These are phyloP conservation scores for Trichoderma sp. DNA, from an alignment of 2,329 filamentous ascomycete species.

Conservation along the genomic window DNA sequence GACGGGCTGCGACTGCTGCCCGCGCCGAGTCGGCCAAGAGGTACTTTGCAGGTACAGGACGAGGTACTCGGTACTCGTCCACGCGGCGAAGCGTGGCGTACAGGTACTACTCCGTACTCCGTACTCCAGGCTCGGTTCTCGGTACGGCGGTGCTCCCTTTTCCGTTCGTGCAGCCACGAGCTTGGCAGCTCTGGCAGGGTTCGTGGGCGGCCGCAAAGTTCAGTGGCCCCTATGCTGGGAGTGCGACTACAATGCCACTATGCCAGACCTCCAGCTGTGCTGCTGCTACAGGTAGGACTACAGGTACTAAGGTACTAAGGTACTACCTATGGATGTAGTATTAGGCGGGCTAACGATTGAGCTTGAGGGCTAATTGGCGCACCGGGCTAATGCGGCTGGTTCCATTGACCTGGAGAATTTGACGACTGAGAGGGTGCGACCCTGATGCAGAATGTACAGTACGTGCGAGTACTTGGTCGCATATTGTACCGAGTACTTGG, in stretches of 20 bases:
- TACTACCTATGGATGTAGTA: neutral
- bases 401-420: neutral
- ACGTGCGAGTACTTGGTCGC: neutral
- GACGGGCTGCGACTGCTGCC: neutral
- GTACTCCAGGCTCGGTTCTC: neutral
- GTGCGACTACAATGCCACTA: neutral
- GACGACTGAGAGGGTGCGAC: neutral
- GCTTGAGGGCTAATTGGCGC: neutral
- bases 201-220: conserved; percentile 14
- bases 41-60: too few relatives aligned
- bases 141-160: neutral
- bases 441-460: neutral
- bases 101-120: too few relatives aligned
- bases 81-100: neutral
- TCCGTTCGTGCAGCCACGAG: conserved; percentile 6
- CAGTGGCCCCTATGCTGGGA: neutral
- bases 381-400: neutral
- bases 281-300: too few relatives aligned
- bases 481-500: neutral
- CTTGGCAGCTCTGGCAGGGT: conserved; percentile 7
- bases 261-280: too few relatives aligned
- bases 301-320: too few relatives aligned
- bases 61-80: neutral
- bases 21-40: neutral
- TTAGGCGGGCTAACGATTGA: neutral